Conservation (phyloP, 2,329 filamentous ascomycete genomes). For the Aspergillus sp. region DNA sequence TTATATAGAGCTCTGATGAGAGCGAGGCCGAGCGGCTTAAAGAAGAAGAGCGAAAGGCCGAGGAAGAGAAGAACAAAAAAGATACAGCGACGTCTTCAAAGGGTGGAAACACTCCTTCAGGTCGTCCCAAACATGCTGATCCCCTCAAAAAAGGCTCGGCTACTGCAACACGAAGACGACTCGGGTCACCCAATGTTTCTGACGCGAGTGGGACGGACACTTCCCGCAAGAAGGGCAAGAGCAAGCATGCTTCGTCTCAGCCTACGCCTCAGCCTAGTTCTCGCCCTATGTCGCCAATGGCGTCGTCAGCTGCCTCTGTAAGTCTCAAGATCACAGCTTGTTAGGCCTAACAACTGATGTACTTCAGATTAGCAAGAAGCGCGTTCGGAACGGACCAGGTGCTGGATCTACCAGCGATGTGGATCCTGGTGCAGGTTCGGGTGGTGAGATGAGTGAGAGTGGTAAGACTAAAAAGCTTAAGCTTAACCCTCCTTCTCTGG, state of each 20-base stretch:
- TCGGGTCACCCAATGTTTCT: constrained; percentile 81
- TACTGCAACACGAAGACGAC: constrained; percentile 69
- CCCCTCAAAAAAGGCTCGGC: constrained; percentile 51
- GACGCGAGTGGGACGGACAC: constrained; percentile 93
- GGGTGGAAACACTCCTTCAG: constrained; percentile 67
- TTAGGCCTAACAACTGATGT: not conserved
- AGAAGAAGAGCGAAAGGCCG: constrained; percentile 60
- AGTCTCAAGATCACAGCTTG: constrained; percentile 3
- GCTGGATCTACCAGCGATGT: constrained; percentile 56
- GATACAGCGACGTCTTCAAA: constrained; percentile 63
- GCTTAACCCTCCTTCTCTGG: constrained; percentile 42
- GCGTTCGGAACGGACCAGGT: constrained; percentile 33
- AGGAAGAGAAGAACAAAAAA: constrained; percentile 54
- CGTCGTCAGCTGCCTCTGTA: constrained; percentile 57
- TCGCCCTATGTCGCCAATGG: constrained; percentile 65
- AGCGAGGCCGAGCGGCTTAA: constrained; percentile 64
- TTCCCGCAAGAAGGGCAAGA: constrained; percentile 74
- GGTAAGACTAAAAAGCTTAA: constrained; percentile 50
- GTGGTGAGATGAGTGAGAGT: constrained; percentile 47
- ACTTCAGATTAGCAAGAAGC: constrained; percentile 52
- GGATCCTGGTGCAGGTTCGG: constrained; percentile 52
- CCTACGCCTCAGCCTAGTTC: constrained; percentile 35
- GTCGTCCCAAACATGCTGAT: constrained; percentile 55
- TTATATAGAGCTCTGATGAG: constrained; percentile 56
- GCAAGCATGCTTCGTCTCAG: constrained; percentile 55